These are phyloP conservation scores for Coemansia sp. DNA, from an alignment of 192 early-diverging fungal genomes.

Conservation along the genomic window DNA sequence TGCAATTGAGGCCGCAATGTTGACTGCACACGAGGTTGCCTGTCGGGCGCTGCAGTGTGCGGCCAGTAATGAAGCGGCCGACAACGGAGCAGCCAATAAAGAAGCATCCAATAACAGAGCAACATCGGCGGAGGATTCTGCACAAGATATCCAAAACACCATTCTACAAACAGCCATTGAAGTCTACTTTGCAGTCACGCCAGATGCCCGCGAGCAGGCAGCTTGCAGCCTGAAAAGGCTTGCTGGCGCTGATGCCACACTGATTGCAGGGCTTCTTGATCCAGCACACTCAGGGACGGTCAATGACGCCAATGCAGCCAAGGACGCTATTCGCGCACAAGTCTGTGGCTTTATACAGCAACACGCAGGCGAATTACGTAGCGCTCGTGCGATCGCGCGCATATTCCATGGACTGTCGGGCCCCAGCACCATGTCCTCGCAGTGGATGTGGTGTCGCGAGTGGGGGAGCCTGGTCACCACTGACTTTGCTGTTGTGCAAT, in stretches of 20 bases:
- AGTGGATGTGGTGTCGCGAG: constrained; percentile 49
- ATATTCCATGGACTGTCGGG: constrained; percentile 47
- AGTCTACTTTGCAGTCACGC: constrained; percentile 35
- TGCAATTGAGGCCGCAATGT: constrained; percentile 22
- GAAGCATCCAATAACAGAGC: neutral
- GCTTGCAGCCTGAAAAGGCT: neutral
- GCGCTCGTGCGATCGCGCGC: constrained; percentile 41
- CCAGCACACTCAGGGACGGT: neutral
- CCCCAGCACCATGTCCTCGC: constrained; percentile 32
- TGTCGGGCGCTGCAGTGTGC: too few species aligned
- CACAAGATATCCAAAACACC: neutral
- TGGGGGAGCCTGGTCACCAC: constrained; percentile 39
- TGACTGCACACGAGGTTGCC: constrained; percentile 3
- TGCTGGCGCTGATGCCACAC: neutral
- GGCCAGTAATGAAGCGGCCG: neutral
- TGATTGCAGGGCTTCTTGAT: neutral
- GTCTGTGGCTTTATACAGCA: constrained; percentile 35
- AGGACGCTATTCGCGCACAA: constrained; percentile 4
- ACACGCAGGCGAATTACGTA: constrained; percentile 22
- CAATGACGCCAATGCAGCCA: neutral
- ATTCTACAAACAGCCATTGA: constrained; percentile 33
- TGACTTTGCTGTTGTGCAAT: constrained; percentile 37
- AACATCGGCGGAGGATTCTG: neutral
- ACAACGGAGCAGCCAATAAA: neutral
- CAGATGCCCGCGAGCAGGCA: constrained; percentile 4